Conservation (phyloP, 129 eudicot species). For the Lonicera japonica region DNA sequence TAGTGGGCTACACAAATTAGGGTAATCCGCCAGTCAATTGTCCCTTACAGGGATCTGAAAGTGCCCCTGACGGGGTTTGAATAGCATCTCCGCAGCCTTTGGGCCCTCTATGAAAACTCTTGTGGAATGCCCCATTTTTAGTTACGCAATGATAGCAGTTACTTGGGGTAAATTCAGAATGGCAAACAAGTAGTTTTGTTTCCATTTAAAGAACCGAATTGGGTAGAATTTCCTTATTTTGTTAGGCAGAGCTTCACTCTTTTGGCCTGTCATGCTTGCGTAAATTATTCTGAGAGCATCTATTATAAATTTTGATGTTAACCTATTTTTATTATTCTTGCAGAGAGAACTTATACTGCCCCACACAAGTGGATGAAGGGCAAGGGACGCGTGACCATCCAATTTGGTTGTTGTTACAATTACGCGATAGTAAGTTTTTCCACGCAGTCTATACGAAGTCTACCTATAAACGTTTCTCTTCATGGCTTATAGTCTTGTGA, state of each 20-base stretch:
- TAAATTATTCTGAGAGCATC: not conserved
- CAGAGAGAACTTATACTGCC: constrained; percentile 84
- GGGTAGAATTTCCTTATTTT: not conserved
- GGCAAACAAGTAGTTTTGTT: not conserved
- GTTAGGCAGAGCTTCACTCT: not conserved
- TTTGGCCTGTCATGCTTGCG: not conserved
- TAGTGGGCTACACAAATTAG: no score
- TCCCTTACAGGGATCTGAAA: no score
- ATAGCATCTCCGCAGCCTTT: no score
- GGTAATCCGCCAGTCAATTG: no score
- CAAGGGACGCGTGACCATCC: constrained; percentile 93
- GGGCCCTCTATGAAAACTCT: no score
- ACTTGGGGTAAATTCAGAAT: not conserved
- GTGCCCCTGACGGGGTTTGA: no score
- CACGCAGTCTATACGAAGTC: not conserved
- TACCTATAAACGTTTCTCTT: not conserved
- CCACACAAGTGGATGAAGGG: constrained; percentile 98
- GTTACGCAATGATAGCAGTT: not conserved
- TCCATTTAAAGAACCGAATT: no score
- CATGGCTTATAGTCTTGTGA: not conserved
- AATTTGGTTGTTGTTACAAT: constrained; percentile 97
- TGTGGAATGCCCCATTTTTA: no score
- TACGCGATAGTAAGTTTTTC: constrained; percentile 70
- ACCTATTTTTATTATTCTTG: constrained; percentile 10
- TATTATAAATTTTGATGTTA: not conserved